phyloP scores from a whole-genome alignment of 2,329 filamentous ascomycete genomes.

The Lachnellula willkommii region DNA sequence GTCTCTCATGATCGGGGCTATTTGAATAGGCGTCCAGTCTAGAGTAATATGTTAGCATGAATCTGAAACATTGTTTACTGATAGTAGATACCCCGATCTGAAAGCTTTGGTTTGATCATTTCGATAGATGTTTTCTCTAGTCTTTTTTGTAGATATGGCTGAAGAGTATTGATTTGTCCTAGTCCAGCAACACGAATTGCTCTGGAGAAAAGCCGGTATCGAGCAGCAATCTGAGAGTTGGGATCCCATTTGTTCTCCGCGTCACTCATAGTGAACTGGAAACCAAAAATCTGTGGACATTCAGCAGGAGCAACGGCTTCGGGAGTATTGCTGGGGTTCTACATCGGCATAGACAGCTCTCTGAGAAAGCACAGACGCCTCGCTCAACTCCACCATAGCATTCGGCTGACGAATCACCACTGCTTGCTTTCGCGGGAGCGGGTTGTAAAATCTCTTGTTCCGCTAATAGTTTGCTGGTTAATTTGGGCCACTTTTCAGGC shows the following conservation, averaged over 20 bases:
- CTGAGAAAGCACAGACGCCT: background rate
- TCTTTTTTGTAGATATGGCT: background rate
- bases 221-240: background rate
- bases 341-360: background rate
- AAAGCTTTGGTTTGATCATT: background rate
- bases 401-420: background rate
- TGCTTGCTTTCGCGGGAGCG: background rate
- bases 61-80: background rate
- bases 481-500: background rate
- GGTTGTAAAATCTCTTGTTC: background rate
- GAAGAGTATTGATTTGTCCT: background rate
- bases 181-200: background rate
- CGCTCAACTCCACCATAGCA: background rate
- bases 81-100: background rate
- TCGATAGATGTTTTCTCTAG: background rate
- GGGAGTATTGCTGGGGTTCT: background rate
- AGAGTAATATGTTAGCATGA: background rate
- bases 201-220: background rate
- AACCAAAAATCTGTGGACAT: background rate
- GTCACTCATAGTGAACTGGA: background rate
- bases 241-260: background rate
- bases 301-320: background rate
- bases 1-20: background rate
- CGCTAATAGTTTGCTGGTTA: background rate
- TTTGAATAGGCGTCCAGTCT: background rate